Percentiles rank a stretch among this genome's conserved stretches.
Conservation (phyloP, 805 yeast species). For the Wickerhamiella bombiphila region DNA sequence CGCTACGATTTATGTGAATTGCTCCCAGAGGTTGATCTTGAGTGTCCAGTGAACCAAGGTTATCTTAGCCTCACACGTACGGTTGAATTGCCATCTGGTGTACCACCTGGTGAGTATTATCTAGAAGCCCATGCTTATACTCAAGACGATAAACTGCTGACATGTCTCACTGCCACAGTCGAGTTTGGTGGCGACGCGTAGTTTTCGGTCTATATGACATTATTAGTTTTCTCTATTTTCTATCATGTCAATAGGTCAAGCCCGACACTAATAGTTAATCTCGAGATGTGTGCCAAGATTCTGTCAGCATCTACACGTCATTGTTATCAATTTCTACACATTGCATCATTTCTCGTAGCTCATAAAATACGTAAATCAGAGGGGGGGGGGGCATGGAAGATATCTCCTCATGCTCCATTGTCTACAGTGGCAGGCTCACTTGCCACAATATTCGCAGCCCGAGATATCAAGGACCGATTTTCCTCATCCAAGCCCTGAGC, state of each 20-base stretch:
- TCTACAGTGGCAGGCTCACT: too few relatives aligned
- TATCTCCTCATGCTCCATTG: too few relatives aligned
- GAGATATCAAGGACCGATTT: constrained; percentile 9
- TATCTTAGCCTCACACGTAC: constrained; percentile 46
- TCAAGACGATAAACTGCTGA: constrained; percentile 60
- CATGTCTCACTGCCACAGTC: constrained; percentile 50
- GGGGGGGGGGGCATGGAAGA: too few relatives aligned
- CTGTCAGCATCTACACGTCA: too few relatives aligned
- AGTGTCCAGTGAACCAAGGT: constrained; percentile 72
- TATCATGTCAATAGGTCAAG: too few relatives aligned
- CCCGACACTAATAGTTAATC: too few relatives aligned
- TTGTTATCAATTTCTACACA: too few relatives aligned
- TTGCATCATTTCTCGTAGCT: too few relatives aligned
- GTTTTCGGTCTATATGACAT: too few relatives aligned
- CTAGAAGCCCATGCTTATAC: constrained; percentile 87
- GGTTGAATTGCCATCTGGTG: constrained; percentile 78
- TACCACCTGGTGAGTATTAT: constrained; percentile 87
- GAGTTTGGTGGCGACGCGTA: constrained; percentile 19
- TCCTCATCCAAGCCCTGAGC: constrained; percentile 7
- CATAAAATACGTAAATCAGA: too few relatives aligned
- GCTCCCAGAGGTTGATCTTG: constrained; percentile 64
- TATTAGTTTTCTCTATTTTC: too few relatives aligned
- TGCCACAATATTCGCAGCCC: constrained; percentile 10
- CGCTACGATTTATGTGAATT: constrained; percentile 90
- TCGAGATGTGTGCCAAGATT: too few relatives aligned